Evolutionary conservation across 2,329 filamentous ascomycete species (phyloP).

Genomic region (Cordyceps cateniannulata): DNA sequence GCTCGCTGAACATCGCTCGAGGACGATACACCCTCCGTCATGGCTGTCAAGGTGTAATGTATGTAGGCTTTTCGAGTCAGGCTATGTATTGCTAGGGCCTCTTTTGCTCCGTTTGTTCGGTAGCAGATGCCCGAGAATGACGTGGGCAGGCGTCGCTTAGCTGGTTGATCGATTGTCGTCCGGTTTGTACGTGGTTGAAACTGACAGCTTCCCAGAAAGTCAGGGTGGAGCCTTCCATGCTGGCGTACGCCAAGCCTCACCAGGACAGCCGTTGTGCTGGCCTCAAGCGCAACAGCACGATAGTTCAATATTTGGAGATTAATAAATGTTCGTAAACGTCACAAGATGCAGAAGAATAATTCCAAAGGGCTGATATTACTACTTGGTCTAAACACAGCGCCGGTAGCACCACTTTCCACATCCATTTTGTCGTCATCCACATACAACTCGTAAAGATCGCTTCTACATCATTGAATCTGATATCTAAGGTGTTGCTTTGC

Average conservation of each 20-base stretch:
- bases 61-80: no score
- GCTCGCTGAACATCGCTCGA: slow-evolving; percentile 43
- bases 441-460: slow-evolving; percentile 16
- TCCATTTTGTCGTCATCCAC: slow-evolving; percentile 21
- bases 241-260: background rate
- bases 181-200: background rate
- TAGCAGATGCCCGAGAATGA: background rate
- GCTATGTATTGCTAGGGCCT: background rate
- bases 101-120: background rate
- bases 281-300: no score
- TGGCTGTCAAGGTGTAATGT: slow-evolving; percentile 16
- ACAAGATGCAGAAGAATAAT: background rate
- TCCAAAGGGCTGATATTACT: slow-evolving; percentile 12
- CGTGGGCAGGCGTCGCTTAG: background rate
- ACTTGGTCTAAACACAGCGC: slow-evolving; percentile 17
- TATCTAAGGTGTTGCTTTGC: slow-evolving; percentile 59
- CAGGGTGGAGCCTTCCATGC: background rate
- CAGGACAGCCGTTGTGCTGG: no score
- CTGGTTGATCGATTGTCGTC: background rate
- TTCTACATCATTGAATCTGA: slow-evolving; percentile 14
- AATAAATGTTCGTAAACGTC: background rate
- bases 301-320: no score
- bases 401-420: slow-evolving; percentile 15
- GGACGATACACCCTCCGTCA: slow-evolving; percentile 33
- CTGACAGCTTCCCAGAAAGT: background rate